Evolutionary conservation across 192 early-diverging fungal species (phyloP).

Genomic region (Coemansia sp.): DNA sequence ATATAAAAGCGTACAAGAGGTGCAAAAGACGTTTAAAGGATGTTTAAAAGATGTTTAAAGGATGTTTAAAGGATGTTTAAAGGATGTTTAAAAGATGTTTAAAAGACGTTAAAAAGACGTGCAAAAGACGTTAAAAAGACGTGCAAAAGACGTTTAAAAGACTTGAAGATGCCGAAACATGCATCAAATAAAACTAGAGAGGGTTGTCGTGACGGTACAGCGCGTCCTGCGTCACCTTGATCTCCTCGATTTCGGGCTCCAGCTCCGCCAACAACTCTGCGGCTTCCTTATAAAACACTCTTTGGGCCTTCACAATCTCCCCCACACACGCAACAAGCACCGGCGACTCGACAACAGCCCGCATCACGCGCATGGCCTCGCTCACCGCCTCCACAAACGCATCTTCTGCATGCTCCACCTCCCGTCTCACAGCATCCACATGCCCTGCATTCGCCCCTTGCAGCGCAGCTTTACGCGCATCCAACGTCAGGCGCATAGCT

Average conservation of each 20-base stretch:
- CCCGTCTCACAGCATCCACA: conserved; percentile 71
- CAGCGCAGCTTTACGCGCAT: conserved; percentile 79
- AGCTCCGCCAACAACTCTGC: conserved; percentile 67
- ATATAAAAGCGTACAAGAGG: too few relatives aligned
- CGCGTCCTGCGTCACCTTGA: conserved; percentile 91
- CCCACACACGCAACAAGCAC: conserved; percentile 81
- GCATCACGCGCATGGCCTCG: conserved; percentile 94
- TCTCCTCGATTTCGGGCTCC: conserved; percentile 93
- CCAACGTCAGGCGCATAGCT: conserved; percentile 78
- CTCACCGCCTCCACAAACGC: conserved; percentile 93
- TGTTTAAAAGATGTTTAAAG: too few relatives aligned
- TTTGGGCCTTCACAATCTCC: conserved; percentile 83
- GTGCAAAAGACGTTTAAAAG: too few relatives aligned
- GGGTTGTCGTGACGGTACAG: conserved; percentile 65
- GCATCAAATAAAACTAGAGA: too few relatives aligned
- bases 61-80: too few relatives aligned
- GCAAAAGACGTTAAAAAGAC: too few relatives aligned
- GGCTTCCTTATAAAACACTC: conserved; percentile 83
- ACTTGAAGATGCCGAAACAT: too few relatives aligned
- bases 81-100: too few relatives aligned
- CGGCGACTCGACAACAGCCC: conserved; percentile 80
- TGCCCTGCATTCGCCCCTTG: conserved; percentile 69
- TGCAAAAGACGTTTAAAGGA: too few relatives aligned
- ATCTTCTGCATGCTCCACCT: conserved; percentile 93
- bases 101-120: too few relatives aligned